Percentiles rank a stretch among this genome's conserved stretches.
These are phyloP conservation scores for Fraxinus pennsylvanica DNA, from an alignment of 257 asterid genomes.

Conservation along the genomic window DNA sequence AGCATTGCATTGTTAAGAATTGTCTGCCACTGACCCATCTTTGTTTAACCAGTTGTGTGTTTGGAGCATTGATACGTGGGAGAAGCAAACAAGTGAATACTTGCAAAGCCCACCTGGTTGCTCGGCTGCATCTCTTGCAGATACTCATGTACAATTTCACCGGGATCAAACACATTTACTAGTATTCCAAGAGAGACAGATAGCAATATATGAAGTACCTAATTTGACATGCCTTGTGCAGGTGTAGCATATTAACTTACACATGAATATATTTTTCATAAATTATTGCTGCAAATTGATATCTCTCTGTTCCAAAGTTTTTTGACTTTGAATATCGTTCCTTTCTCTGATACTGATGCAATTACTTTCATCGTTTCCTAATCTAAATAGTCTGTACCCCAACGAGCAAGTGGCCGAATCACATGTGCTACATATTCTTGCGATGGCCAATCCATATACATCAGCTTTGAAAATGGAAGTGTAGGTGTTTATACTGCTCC, in stretches of 20 bases:
- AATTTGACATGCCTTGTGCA: constrained; percentile 58
- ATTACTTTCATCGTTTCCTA: not conserved
- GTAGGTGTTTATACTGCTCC: constrained; percentile 60
- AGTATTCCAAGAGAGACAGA: constrained; percentile 69
- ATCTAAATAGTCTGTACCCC: constrained; percentile 53
- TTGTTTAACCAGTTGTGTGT: constrained; percentile 50
- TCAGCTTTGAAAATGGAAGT: constrained; percentile 65
- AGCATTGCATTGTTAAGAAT: not conserved
- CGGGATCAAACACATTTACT: constrained; percentile 57
- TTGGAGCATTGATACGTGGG: constrained; percentile 65
- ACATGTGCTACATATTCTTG: constrained; percentile 70
- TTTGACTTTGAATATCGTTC: too few species aligned
- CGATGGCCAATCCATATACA: constrained; percentile 59
- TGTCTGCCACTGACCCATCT: constrained; percentile 7
- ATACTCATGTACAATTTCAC: constrained; percentile 66
- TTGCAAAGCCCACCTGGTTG: constrained; percentile 62
- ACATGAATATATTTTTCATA: too few species aligned
- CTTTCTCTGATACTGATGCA: not conserved
- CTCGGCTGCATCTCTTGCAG: constrained; percentile 57
- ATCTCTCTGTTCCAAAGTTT: not conserved
- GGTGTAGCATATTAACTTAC: constrained; percentile 29
- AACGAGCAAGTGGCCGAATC: constrained; percentile 60
- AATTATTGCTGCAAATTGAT: not conserved
- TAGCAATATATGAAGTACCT: constrained; percentile 64
- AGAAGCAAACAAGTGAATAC: constrained; percentile 54